Percentiles rank a stretch among this genome's conserved stretches.
These are phyloP conservation scores for Crithidia brevicula DNA, from an alignment of 208 protist genomes.

Conservation along the genomic window DNA sequence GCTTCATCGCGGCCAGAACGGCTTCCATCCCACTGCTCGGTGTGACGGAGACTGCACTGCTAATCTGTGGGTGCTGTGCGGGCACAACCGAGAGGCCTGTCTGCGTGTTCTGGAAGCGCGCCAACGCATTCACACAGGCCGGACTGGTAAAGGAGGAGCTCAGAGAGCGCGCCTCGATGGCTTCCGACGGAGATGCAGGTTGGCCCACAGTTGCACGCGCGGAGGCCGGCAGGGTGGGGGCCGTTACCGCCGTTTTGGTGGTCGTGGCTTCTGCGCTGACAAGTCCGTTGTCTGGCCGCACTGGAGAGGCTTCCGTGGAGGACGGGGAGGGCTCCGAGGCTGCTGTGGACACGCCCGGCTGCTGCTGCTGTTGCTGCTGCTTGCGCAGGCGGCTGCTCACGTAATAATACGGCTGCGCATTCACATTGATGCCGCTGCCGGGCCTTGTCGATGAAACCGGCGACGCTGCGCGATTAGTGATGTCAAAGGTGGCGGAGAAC, in stretches of 20 bases:
- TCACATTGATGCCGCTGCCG: constrained; percentile 57
- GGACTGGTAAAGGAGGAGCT: constrained; percentile 29
- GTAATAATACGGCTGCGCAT: constrained; percentile 74
- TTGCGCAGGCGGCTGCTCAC: constrained; percentile 43
- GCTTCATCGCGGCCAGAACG: constrained; percentile 23
- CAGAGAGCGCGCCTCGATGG: constrained; percentile 8
- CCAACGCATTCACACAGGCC: constrained; percentile 12
- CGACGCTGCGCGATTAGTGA: constrained; percentile 26
- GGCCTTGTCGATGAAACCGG: constrained; percentile 21
- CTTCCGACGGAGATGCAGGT: not conserved
- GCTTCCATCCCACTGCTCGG: constrained; percentile 16
- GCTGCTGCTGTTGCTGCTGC: constrained; percentile 32
- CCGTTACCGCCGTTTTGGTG: not conserved
- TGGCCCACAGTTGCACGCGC: too few relatives aligned
- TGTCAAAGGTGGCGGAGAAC: constrained; percentile 29
- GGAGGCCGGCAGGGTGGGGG: not conserved
- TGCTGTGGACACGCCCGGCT: not conserved
- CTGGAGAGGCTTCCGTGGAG: not conserved
- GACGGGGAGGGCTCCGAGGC: not conserved
- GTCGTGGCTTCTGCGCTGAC: not conserved
- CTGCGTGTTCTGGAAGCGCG: constrained; percentile 3
- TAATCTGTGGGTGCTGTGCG: not conserved
- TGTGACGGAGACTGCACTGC: not conserved
- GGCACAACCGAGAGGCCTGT: not conserved
- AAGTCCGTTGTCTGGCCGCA: not conserved